Base-by-base conservation (phyloP, 768 basidiomycete species). In the Podaxis sp. region DNA sequence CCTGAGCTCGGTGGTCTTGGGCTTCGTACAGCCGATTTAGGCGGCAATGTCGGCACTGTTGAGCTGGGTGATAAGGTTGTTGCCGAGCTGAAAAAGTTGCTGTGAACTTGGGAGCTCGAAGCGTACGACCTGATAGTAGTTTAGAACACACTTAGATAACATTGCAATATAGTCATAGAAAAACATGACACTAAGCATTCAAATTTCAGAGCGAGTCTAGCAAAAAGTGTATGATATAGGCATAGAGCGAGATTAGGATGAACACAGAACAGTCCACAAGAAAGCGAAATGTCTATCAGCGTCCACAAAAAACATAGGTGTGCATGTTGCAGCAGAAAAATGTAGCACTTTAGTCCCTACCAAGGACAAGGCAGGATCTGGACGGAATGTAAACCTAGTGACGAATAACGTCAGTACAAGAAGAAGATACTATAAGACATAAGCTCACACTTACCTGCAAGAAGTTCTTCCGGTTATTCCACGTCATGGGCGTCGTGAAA, bases 381-480 rank as follows among this genome's bases (percentile, higher is more conserved):
- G 82, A 75, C 16, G 89, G 89, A 54, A 88, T 79, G 69, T 91
- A 91, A 23, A 90, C 85, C 87, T 91, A 32, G 32, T 32, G 32
- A 32, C 32, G 57, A 37, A 40, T 21, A 21, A 55, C 32, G 55
- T 65, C 47, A 51, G 32, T 40, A 10, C 14, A 16, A 2, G 18
- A 16, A 2, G 18, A 25, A 27, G 10, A 5, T 4, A 27, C 14
- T 36, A 55, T 59, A 59, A 11, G 4, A 9, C 35, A 50, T 50
- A 32, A 21, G 25, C 53, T 21, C 13, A 63, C 32, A 67, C 79
- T 62, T 65, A 91, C 94, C 82, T 96, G 91, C 56, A 90, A 65
- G 79, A 82, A 97, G 71, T 98, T 98, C 73, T 86, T 90, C 69
- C 96, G 82, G n/a, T 81, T 83, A 69, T 96, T 93, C 96, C 96